Evolutionary conservation across 371 early-diverging fungal species (phyloP), one percentile per base, ranked within the genome.

Genomic region (Syncephalastrum racemosum): DNA sequence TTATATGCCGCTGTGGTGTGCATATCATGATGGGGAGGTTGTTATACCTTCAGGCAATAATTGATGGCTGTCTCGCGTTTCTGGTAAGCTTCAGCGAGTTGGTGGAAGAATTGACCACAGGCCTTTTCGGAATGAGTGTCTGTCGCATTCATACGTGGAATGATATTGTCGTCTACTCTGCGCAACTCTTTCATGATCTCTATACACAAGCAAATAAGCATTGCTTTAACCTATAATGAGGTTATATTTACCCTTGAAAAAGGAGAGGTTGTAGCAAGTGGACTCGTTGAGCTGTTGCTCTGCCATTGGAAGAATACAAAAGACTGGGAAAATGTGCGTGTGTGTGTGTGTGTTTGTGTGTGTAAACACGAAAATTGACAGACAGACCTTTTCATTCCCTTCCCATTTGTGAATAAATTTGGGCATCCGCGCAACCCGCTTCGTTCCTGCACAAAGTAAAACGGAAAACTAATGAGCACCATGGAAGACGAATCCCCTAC

Each of bases 111-210:
- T 20, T 78, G 81, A 24, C 75, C 73, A 56, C 91, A 91, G 4
- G 83, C 82, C 46, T 74, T 71, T 52, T 75, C 82, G 1, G 84
- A 81, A 40, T 85, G 84, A 14, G 86, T 87, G 62, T 89, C 78
- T 16, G 89, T 88, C 16, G 78, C 76, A 72, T 91, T 91, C 64
- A 91, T 75, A 46, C 86, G 83, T 27, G 88, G 79, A 59, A 90
- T 86, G 47, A 91, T 88, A 66, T 89, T 91, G 68, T 91, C 90
- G 66, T 91, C 91, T n/a, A 89, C 79, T 58, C 79, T 78, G 56
- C 91, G 87, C 63, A 85, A 77, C 64, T 85, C 84, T 65, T 84
- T 84, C 84, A 91, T 78, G 3, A 74, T 62, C 46, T 88, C 81
- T 82, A 79, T 23, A 13, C 45, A 43, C 50, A 39, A 18, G 24